phyloP scores from a whole-genome alignment of 345 rosid genomes.

The Gossypium herbaceum region DNA sequence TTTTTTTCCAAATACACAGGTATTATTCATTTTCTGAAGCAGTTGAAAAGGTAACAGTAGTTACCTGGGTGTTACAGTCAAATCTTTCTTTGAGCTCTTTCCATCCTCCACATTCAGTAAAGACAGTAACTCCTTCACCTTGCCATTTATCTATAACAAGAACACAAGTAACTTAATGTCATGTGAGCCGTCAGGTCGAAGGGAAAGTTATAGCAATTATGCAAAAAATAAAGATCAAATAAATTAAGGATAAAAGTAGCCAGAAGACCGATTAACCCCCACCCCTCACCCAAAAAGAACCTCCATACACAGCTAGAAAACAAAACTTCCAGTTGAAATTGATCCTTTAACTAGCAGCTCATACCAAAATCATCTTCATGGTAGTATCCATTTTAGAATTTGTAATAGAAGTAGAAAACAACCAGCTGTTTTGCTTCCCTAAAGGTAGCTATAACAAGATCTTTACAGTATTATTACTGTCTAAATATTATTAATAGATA shows the following conservation, averaged over 20 bases:
- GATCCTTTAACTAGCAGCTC: neutral
- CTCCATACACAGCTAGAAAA: neutral
- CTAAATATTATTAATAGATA: no score
- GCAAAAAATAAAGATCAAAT: neutral
- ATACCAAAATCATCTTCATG: neutral
- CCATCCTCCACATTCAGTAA: conserved; percentile 44
- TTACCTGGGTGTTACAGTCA: conserved; percentile 51
- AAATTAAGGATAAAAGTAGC: neutral
- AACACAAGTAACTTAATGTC: conserved; percentile 11
- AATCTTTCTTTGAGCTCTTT: conserved; percentile 52
- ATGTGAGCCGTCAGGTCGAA: neutral
- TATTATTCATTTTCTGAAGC: neutral
- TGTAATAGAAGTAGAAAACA: no score
- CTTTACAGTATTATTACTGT: no score
- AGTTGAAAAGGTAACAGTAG: conserved; percentile 19
- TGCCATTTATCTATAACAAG: conserved; percentile 53
- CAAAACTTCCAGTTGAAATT: neutral
- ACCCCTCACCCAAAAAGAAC: neutral
- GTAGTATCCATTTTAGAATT: no score
- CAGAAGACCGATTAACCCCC: neutral
- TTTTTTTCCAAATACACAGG: neutral
- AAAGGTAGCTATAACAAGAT: no score
- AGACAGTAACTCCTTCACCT: conserved; percentile 64
- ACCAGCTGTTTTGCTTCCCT: no score
- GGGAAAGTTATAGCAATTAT: neutral